Evolutionary conservation across 2,329 filamentous ascomycete species (phyloP), one percentile per base, ranked within the genome.

Genomic region (Aspergillus sclerotialis): DNA sequence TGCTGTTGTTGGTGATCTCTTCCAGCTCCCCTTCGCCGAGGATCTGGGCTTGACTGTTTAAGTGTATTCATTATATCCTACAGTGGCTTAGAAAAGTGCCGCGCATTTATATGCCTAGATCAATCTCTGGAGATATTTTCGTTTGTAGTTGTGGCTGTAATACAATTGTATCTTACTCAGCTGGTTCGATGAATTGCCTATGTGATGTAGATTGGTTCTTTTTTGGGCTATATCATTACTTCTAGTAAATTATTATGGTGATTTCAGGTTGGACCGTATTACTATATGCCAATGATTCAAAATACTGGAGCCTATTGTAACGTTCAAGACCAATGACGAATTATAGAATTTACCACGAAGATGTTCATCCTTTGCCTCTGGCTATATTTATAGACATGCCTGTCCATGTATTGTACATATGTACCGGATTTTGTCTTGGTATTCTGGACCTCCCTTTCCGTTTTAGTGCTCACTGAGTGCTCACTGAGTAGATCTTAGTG

Each of bases 11-110:
- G 92, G 92, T 64, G 92, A 98, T 63, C 76, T 98, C 53, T 83
- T 86, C 65, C 76, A 82, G 55, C 79, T 98, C 60, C 92, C 92
- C 38, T 98, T 82, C 61, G 92, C 88, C 48, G 85, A 89, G 68
- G 92, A 98, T 61, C 74, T 98, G 63, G 93, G 90, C 53, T 77
- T 98, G 60, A 86, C 82, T 64, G 87, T 94, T 76, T 98, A 93
- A 77, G 59, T 59, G 55, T 56, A 58, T 52, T 55, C 50, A 49
- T 49, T 57, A 58, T 50, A 57, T 55, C 37, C 50, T 55, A 56
- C 53, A 58, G 42, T 52, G 47, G 50, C 39, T 40, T 41, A 49
- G 52, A 48, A 45, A 45, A 52, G 49, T 51, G 42, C 41, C 39
- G 44, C 40, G 44, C 45, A 43, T 43, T 51, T 42, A 48, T 58